Base-by-base conservation (phyloP, 306 rosid species). In the Hippophae tibetana region DNA sequence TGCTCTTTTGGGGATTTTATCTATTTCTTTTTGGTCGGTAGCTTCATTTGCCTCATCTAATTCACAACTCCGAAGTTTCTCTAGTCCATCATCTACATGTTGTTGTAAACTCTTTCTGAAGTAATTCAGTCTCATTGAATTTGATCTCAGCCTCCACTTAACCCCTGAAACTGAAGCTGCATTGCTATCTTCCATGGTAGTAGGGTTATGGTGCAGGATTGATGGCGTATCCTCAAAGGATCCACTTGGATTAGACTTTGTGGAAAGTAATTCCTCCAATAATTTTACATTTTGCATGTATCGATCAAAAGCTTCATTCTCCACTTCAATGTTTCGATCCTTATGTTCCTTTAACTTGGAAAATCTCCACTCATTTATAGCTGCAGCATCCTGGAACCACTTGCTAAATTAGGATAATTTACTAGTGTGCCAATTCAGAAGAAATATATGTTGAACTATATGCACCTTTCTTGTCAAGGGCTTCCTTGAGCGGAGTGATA, bases 291-390 rank as follows among this genome's bases (percentile, higher is more conserved):
- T 88, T 80, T 84, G 88, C 87, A 88, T 82, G 88, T 93, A 93
- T 43, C 86, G 82, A 52, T 84, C 95, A 60, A 93, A 86, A 74
- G 90, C 85, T 75, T 86, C 97, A 68, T 84, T 82, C 78, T 88
- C 97, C 56, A 63, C 84, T 75, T 93, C 99, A 56, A 80, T 52
- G 67, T 67, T 74, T 63, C 78, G 78, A 52, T 85, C 95, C 70
- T 70, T 87, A 76, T 74, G 82, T 66, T 88, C 94, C 81, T 74
- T 86, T 57, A 93, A 66, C 85, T 86, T 93, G 72, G 90, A 69
- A 79, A 88, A 89, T 69, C 99, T 93, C 99, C 99, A 88, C 62
- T 88, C 95, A 49, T 93, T 93, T 56, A 84, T 82, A 45, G 84
- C 80, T 11, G 79, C 94, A 43, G 94, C 97, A 72, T 88, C 95